These are phyloP conservation scores for Flaveria bidentis DNA, from an alignment of 129 eudicot genomes.

Conservation along the genomic window DNA sequence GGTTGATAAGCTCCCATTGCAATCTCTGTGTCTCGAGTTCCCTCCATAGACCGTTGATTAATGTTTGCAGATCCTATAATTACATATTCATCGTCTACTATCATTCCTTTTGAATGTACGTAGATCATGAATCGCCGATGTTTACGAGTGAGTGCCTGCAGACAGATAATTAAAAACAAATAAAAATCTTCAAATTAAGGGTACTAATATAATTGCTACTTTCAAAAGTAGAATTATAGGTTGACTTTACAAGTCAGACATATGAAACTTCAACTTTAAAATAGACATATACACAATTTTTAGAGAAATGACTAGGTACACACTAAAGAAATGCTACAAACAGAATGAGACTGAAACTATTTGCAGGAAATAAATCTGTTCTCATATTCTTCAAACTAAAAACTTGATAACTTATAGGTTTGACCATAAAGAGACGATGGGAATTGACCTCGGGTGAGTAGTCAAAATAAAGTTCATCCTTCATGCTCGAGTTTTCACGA, in stretches of 20 bases:
- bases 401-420: constrained; percentile 13
- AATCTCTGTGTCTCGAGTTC: constrained; percentile 91
- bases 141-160: constrained; percentile 68
- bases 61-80: constrained; percentile 88
- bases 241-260: neutral
- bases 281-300: neutral
- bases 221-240: neutral
- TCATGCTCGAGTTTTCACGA: constrained; percentile 55
- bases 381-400: neutral
- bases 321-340: constrained; percentile 13
- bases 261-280: neutral
- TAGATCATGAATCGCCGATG: constrained; percentile 84
- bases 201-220: neutral
- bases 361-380: neutral
- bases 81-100: constrained; percentile 92
- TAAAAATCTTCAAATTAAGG: neutral
- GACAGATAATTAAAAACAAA: neutral
- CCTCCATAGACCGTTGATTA: constrained; percentile 94
- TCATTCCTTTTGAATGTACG: constrained; percentile 97
- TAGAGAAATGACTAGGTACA: neutral
- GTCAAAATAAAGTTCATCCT: constrained; percentile 31
- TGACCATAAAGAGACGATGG: constrained; percentile 7
- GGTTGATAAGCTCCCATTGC: constrained; percentile 99
- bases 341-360: neutral
- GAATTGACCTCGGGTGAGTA: constrained; percentile 72